Percentiles rank a stretch among this genome's conserved stretches.
phyloP scores from a whole-genome alignment of 2,329 filamentous ascomycete genomes.

The Myriosclerotinia curreyana region DNA sequence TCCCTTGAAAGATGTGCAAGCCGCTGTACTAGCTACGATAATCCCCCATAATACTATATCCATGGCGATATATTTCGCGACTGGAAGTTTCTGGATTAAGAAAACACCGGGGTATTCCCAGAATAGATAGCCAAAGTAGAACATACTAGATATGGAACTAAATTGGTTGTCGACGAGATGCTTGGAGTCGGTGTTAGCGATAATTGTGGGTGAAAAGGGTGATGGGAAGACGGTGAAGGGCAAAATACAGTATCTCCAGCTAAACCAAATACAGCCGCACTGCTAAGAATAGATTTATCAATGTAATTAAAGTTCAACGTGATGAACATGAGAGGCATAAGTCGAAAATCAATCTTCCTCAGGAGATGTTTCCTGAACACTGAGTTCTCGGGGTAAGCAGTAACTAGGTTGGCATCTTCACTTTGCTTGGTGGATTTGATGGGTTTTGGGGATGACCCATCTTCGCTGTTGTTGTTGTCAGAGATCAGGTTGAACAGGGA shows the following conservation, averaged over 20 bases:
- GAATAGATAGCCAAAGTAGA: constrained; percentile 27
- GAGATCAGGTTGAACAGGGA: no score
- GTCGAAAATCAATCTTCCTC: constrained; percentile 52
- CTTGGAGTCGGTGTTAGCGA: neutral
- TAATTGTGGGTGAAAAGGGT: no score
- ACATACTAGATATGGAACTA: constrained; percentile 27
- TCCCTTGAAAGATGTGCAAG: constrained; percentile 41
- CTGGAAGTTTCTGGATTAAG: constrained; percentile 39
- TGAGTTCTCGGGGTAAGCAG: neutral
- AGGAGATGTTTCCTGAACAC: constrained; percentile 38
- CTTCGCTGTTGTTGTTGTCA: no score
- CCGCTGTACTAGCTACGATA: constrained; percentile 39
- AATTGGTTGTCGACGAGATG: constrained; percentile 17
- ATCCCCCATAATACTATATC: constrained; percentile 38
- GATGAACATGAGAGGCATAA: constrained; percentile 54
- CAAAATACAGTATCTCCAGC: constrained; percentile 36
- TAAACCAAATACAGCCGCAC: constrained; percentile 49
- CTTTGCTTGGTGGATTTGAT: neutral
- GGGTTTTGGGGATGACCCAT: neutral
- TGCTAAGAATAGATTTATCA: constrained; percentile 37
- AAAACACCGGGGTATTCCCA: constrained; percentile 42
- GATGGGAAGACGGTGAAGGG: neutral
- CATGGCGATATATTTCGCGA: constrained; percentile 39
- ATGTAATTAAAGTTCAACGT: constrained; percentile 57
- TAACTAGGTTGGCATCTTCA: neutral